Percentiles rank a stretch among this genome's conserved stretches.
Evolutionary conservation across 2,329 filamentous ascomycete species (phyloP).

Genomic region (Periconia digitata): DNA sequence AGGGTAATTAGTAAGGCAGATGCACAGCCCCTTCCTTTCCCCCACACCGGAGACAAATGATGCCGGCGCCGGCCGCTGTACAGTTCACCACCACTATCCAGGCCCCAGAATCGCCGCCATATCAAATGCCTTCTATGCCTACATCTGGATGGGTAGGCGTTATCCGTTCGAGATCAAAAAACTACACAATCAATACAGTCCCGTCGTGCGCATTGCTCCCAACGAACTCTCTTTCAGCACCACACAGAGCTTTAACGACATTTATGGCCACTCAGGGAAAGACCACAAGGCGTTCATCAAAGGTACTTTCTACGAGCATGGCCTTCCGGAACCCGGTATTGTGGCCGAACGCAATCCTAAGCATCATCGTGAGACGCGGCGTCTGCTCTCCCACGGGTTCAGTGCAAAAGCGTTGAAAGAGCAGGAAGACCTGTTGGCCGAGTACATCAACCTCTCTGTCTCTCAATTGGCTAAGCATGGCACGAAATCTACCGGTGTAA

Average conservation of each 20-base stretch:
- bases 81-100: too few species aligned
- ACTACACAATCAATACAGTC: conserved; percentile 38
- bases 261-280: conserved; percentile 2
- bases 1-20: too few species aligned
- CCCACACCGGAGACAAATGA: too few species aligned
- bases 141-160: conserved; percentile 1
- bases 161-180: conserved; percentile 3
- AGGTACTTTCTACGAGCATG: conserved; percentile 2
- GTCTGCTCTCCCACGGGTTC: conserved; percentile 26
- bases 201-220: conserved; percentile 37
- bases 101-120: too few species aligned
- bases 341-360: conserved; percentile 3
- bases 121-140: neutral
- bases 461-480: conserved; percentile 5
- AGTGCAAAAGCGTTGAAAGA: conserved; percentile 4
- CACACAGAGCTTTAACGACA: conserved; percentile 1
- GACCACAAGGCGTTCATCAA: conserved; percentile 1
- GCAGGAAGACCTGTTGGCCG: conserved; percentile 6
- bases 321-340: conserved; percentile 5
- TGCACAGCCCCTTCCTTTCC: too few species aligned
- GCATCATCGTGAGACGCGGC: conserved; percentile 1
- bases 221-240: conserved; percentile 36
- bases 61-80: too few species aligned
- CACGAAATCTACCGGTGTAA: conserved; percentile 6
- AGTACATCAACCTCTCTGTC: conserved; percentile 6